Evolutionary conservation across 257 asterid genomes (phyloP), one percentile per base, ranked within the genome.

Genomic region (Fraxinus excelsior): DNA sequence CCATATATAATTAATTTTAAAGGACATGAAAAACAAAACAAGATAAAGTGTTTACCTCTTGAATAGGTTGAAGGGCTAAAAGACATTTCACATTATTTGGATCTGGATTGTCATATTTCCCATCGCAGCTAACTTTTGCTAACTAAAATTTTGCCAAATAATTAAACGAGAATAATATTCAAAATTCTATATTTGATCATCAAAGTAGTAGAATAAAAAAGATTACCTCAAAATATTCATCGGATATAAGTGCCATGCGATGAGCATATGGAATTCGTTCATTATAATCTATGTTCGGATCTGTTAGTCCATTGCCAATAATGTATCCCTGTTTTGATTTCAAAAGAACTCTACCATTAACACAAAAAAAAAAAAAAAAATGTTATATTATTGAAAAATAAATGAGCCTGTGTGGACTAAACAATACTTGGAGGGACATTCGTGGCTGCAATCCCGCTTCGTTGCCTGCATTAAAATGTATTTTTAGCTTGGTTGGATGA

Each of bases 171-270:
- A 37, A 37, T 37, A 37, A 37, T 37, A 37, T 37, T 12, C 42
- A 37, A 7, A 37, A 37, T 37, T 12, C 42, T 37, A 37, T 2
- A 62, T 31, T 51, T 19, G 9, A 1, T 42, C 40, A 5, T 12
- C 29, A 42, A 38, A 38, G 29, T 7, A 28, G 5, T 75, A 12
- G 64, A 53, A 44, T 2, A 18, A 42, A 76, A 53, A 23, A 0
- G 46, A 35, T 0, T 60, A 90, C 92, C 92, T 83, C 76, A 73
- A 56, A 86, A 64, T 82, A 72, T 62, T 84, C 75, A 67, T 88
- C 89, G 1, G 92, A 86, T 31, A 89, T 40, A 65, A 91, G 85
- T 11, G 82, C 90, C 89, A 91, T 46, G 21, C 84, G 73, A 74
- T 90, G 87, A 67, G 90, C 88, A 81, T 74, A 88, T 31, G 86